Evolutionary conservation across 768 basidiomycete genomes (phyloP), one percentile per base, ranked within the genome.

Genomic region (Lentinula aciculospora): DNA sequence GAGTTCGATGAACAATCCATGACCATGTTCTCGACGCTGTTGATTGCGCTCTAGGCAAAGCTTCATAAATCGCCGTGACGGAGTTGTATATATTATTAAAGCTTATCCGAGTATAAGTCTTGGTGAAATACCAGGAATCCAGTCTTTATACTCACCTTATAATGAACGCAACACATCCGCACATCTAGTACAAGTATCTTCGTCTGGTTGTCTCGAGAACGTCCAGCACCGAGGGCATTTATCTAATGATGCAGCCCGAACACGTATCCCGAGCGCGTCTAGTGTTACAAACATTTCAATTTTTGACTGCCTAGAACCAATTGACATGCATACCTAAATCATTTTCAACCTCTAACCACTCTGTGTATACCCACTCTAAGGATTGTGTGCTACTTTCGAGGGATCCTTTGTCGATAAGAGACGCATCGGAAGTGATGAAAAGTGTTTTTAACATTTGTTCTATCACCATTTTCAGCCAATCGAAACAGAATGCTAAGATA

Each of bases 181-280:
- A 60, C 94, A 97, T 62, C 94, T 79, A 19, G 59, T 59, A 70
- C 94, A 96, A 10, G 95, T 68, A 9, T 68, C 66, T 17, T 84
- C 78, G 12, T 74, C 68, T 39, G 74, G 67, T 10, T 68, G 62
- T 13, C 86, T 77, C 2, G 84, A 85, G 67, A 79, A 88, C 5
- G 83, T 87, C 94, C 95, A 97, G 69, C 96, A 98, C 15, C 95
- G 81, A 23, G 94, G 91, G 68, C 96, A 98, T 68, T 96, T 95
- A 21, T 74, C 65, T 53, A 71, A 60, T 3, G 69, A 72, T 10
- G 92, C 82, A 15, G 90, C 87, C 17, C 77, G 75, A n/a, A 90
- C 74, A 13, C 80, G 77, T 54, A 92, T 71, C 0, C 69, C 72
- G 2, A 85, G 39, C 15, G 66, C 69, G 36, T 73, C 72, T 53